These are phyloP conservation scores for Serendipita indica DNA, from an alignment of 768 basidiomycete species.

Conservation along the genomic window DNA sequence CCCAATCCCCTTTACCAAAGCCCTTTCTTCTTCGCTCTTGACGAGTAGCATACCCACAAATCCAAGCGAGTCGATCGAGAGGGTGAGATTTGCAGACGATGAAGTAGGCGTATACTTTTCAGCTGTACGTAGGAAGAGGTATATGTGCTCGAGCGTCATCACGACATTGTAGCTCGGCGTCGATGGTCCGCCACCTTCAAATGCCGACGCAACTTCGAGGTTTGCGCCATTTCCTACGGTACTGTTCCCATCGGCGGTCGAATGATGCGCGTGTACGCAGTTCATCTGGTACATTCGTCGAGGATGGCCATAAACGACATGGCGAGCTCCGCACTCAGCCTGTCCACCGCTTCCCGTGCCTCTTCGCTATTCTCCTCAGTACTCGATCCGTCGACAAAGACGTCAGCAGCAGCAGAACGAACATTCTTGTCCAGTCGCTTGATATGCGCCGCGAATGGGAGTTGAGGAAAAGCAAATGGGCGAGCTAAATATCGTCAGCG, in stretches of 20 bases:
- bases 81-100: slow-evolving; percentile 11
- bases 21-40: slow-evolving; percentile 64
- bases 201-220: slow-evolving; percentile 52
- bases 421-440: slow-evolving; percentile 31
- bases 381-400: not conserved
- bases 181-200: slow-evolving; percentile 44
- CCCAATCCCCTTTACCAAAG: slow-evolving; percentile 48
- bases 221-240: slow-evolving; percentile 33
- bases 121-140: slow-evolving; percentile 62
- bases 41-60: slow-evolving; percentile 84
- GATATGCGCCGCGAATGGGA: slow-evolving; percentile 75
- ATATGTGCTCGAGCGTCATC: slow-evolving; percentile 68
- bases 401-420: not conserved
- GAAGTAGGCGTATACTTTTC: slow-evolving; percentile 41
- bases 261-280: slow-evolving; percentile 19
- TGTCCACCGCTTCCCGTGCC: not conserved
- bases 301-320: not conserved
- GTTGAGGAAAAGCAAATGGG: slow-evolving; percentile 48
- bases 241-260: slow-evolving; percentile 14
- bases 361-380: too few relatives aligned
- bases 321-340: not conserved
- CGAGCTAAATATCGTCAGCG: slow-evolving; percentile 33
- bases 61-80: slow-evolving; percentile 76
- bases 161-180: slow-evolving; percentile 72
- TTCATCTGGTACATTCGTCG: slow-evolving; percentile 7